Percentiles rank a stretch among this genome's conserved stretches.
Conservation (phyloP, 2,329 filamentous ascomycete genomes). For the Simplicillium sp. region DNA sequence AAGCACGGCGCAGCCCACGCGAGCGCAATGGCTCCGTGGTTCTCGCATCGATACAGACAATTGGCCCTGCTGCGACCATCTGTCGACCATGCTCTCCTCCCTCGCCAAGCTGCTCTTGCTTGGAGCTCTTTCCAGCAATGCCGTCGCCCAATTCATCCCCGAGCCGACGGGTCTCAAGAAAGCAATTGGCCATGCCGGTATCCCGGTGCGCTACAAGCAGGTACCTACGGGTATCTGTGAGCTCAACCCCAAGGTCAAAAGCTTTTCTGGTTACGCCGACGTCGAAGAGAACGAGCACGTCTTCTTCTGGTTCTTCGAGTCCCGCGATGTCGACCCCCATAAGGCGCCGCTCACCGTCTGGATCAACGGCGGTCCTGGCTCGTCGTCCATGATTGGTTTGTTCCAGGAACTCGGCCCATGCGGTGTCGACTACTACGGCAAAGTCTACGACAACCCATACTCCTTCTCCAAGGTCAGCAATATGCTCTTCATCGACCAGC, state of each 20-base stretch:
- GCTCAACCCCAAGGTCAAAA: constrained; percentile 1
- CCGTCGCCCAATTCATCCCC: not conserved
- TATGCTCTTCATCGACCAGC: constrained; percentile 42
- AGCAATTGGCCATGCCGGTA: not conserved
- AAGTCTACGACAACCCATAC: constrained; percentile 21
- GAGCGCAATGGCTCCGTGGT: too few relatives aligned
- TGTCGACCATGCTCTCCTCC: not conserved
- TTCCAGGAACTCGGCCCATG: constrained; percentile 44
- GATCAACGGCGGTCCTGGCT: constrained; percentile 52
- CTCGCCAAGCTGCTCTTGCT: not conserved
- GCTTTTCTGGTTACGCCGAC: constrained; percentile 6
- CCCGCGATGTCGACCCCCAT: constrained; percentile 15
- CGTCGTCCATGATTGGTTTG: constrained; percentile 48
- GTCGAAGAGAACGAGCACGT: constrained; percentile 30
- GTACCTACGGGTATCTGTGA: constrained; percentile 3
- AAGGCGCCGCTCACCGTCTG: constrained; percentile 36
- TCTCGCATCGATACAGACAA: too few relatives aligned
- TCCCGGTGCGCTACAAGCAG: constrained; percentile 1
- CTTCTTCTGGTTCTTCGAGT: constrained; percentile 30
- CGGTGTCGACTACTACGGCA: constrained; percentile 17
- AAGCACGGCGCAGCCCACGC: too few relatives aligned
- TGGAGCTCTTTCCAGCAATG: not conserved
- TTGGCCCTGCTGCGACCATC: not conserved
- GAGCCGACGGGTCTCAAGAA: not conserved
- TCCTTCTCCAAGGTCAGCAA: constrained; percentile 34